Conservation (phyloP, 2,329 filamentous ascomycete species). For the Capronia americana region DNA sequence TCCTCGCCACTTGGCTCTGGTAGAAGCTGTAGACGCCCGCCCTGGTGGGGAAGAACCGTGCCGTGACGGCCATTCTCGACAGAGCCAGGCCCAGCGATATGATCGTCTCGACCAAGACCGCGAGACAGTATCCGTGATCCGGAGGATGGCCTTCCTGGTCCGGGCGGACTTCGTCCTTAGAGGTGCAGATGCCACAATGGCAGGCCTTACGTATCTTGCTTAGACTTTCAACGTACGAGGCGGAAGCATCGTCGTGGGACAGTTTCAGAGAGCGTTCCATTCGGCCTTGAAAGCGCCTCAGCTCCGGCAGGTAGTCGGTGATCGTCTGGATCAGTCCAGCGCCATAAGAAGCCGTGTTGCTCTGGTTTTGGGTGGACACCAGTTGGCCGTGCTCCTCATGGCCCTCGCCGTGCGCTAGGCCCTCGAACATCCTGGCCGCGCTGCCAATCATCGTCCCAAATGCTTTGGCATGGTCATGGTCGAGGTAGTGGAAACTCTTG, state of each 20-base stretch:
- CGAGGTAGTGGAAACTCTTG: slow-evolving; percentile 35
- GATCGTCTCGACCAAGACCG: slow-evolving; percentile 36
- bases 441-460: slow-evolving; percentile 37
- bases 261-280: slow-evolving; percentile 38
- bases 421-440: slow-evolving; percentile 36
- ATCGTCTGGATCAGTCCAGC: slow-evolving; percentile 34
- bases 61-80: slow-evolving; percentile 35
- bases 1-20: slow-evolving; percentile 33
- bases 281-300: slow-evolving; percentile 34
- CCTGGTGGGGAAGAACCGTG: slow-evolving; percentile 34
- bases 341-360: slow-evolving; percentile 34
- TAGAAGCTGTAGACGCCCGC: slow-evolving; percentile 38
- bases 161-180: slow-evolving; percentile 27
- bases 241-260: slow-evolving; percentile 32
- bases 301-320: slow-evolving; percentile 34
- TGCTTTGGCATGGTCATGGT: slow-evolving; percentile 34
- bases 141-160: slow-evolving; percentile 33
- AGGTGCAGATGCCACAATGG: slow-evolving; percentile 35
- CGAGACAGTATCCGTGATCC: slow-evolving; percentile 36
- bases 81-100: slow-evolving; percentile 38
- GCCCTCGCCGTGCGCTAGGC: slow-evolving; percentile 31
- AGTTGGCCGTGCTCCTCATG: slow-evolving; percentile 32
- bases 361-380: slow-evolving; percentile 33
- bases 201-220: slow-evolving; percentile 31
- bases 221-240: slow-evolving; percentile 31